Base-by-base conservation (phyloP, 108 stramenopile species). In the Pseudonitzschia multiseries region DNA sequence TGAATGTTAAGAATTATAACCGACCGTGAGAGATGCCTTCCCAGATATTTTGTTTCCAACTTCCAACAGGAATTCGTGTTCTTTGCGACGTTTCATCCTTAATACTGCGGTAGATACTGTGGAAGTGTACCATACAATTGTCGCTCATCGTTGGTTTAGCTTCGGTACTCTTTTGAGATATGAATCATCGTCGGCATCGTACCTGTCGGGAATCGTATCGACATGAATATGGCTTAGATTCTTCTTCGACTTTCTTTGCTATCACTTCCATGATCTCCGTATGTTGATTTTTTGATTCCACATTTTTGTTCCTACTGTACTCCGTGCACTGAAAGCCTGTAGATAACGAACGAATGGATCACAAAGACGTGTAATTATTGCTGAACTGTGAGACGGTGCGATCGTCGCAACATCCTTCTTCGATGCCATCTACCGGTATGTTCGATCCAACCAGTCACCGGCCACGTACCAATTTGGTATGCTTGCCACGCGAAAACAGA, bases 111-210 rank as follows among this genome's bases (percentile, higher is more conserved):
- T 2, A 36, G 2, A 6, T 2, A 5, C 36, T 5, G 4, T 36
- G 36, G 36, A 5, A 2, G 36, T 36, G 36, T 36, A 2, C 6
- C 36, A 6, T 48, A 14, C 46, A 14, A 18, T 48, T 2, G 17
- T 48, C 18, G 46, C 46, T 62, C 61, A 62, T 62, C 36, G 40
- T 2, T 62, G 33, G 32, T 62, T 62, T 6, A 79, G 82, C 57
- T 84, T 83, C 20, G 89, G 89, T 31, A 86, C 69, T 33, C 88
- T 83, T 53, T 93, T 86, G 69, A 90, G 68, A 80, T 89, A 93
- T 32, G 88, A 89, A 76, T 93, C 74, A 69, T 93, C 92, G 18
- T 93, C 92, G 46, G 78, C 83, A 44, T 90, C 89, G 71, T 93
- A 93, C 81, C 92, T 83, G 79, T 93, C 92, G 44, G 89, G 74